phyloP scores from a whole-genome alignment of 2,329 filamentous ascomycete genomes.

The Fusarium sp. region DNA sequence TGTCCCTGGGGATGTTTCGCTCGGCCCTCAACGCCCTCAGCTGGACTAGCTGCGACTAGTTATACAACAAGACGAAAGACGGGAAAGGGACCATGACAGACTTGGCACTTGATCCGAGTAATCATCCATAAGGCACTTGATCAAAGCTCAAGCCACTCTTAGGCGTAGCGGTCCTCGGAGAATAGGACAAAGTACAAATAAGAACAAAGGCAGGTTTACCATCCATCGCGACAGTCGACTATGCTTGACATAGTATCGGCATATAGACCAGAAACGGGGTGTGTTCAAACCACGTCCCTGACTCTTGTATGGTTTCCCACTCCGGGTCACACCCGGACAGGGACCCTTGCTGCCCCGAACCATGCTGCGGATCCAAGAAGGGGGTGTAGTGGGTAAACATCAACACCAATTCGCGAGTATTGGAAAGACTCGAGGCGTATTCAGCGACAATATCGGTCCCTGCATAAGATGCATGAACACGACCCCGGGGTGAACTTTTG shows the following conservation, averaged over 20 bases:
- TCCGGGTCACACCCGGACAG: conserved; percentile 25
- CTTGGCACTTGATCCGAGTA: conserved; percentile 20
- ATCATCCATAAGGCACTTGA: conserved; percentile 15
- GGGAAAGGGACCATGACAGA: conserved; percentile 16
- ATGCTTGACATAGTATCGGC: conserved; percentile 19
- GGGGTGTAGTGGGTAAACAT: conserved; percentile 26
- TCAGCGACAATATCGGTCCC: conserved; percentile 36
- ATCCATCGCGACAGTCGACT: conserved; percentile 2
- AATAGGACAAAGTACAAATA: conserved; percentile 13
- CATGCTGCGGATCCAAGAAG: conserved; percentile 35
- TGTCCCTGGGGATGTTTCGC: conserved; percentile 42
- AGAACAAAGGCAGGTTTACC: conserved; percentile 30
- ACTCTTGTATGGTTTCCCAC: conserved; percentile 14
- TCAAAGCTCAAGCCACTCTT: conserved; percentile 11
- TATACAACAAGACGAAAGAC: conserved; percentile 28
- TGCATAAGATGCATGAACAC: conserved; percentile 41
- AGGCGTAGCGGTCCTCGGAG: conserved; percentile 7
- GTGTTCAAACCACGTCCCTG: conserved; percentile 18
- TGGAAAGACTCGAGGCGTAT: conserved; percentile 4
- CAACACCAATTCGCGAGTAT: conserved; percentile 2
- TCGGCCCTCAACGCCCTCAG: conserved; percentile 37
- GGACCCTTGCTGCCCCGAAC: conserved; percentile 19
- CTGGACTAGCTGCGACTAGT: conserved; percentile 34
- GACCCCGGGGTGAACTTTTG: conserved; percentile 37
- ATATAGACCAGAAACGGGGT: conserved; percentile 19